Evolutionary conservation across 768 basidiomycete species (phyloP).

Genomic region (Podaxis mareebaensis): DNA sequence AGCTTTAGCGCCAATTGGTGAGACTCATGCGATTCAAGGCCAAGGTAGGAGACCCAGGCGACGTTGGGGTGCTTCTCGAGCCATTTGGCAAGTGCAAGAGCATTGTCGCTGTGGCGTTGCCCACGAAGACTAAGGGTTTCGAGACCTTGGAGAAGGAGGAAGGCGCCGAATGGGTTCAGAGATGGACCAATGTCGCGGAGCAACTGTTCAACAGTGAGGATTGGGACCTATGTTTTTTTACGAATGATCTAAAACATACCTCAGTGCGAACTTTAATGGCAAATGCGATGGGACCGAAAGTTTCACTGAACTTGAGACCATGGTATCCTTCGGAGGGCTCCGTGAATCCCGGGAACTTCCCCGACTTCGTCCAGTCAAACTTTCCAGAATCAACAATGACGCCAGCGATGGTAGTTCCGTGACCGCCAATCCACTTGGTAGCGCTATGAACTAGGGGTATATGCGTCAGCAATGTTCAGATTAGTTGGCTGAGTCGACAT

Average conservation of each 20-base stretch:
- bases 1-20: slow-evolving; percentile 58
- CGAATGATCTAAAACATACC: slow-evolving; percentile 20
- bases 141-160: slow-evolving; percentile 75
- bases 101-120: slow-evolving; percentile 72
- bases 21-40: slow-evolving; percentile 61
- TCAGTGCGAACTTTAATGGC: slow-evolving; percentile 65
- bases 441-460: slow-evolving; percentile 60
- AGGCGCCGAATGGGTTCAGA: slow-evolving; percentile 72
- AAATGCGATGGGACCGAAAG: slow-evolving; percentile 65
- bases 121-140: slow-evolving; percentile 75
- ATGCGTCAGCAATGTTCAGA: not conserved
- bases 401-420: slow-evolving; percentile 79
- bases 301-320: slow-evolving; percentile 64
- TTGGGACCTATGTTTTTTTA: not conserved
- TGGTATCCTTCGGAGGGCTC: slow-evolving; percentile 77
- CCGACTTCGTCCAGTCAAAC: slow-evolving; percentile 71
- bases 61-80: slow-evolving; percentile 67
- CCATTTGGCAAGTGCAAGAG: slow-evolving; percentile 66
- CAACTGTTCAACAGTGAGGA: slow-evolving; percentile 29
- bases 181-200: slow-evolving; percentile 68
- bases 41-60: slow-evolving; percentile 79
- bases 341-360: slow-evolving; percentile 75
- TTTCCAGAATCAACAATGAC: slow-evolving; percentile 72
- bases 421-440: slow-evolving; percentile 85
- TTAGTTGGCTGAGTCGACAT: slow-evolving; percentile 18